Evolutionary conservation across 495 filamentous ascomycete species (phyloP), one percentile per base, ranked within the genome.

Genomic region (Rostrohypoxylon terebratum): DNA sequence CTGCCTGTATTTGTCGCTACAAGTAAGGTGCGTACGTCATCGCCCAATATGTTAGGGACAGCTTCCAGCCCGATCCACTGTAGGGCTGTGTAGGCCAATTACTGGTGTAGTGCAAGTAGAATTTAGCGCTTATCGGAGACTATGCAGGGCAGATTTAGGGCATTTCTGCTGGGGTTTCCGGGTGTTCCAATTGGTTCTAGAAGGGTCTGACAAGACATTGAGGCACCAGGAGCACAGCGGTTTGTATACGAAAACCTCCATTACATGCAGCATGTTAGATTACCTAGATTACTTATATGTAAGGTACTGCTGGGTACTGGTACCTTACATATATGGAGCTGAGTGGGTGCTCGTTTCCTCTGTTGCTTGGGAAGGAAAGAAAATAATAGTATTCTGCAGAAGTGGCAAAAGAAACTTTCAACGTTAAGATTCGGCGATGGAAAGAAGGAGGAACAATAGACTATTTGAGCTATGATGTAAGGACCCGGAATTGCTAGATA

Each of bases 71-170:
- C 13, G 38, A 42, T 42, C 10, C 11, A 42, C 38, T 42, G 4
- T n/a, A 42, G 38, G 18, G 7, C 18, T 25, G 2, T 42, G 4
- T n/a, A 42, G 38, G 18, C 18, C 18, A 50, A 0, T 2, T 25
- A 50, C 23, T 13, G 18, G 23, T 18, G 55, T 59, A 42, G 55
- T 59, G 55, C 33, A 59, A 59, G 55, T 59, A 59, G 42, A 59
- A 34, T 59, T 59, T 59, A 59, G 34, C 21, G 20, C 25, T 59
- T n/a, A 42, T 34, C 21, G 55, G 55, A 13, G 55, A 40, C 34
- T 3, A 6, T 10, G 55, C 18, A 59, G 20, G 55, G 55, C 13
- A 28, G 4, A 14, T 18, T 3, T 23, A 11, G 38, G 10, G 14
- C 38, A 14, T 2, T 3, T 14, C n/a, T 9, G 14, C 21, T 40